Evolutionary conservation across 2,329 filamentous ascomycete genomes (phyloP).

Genomic region (Beauveria medogensis): DNA sequence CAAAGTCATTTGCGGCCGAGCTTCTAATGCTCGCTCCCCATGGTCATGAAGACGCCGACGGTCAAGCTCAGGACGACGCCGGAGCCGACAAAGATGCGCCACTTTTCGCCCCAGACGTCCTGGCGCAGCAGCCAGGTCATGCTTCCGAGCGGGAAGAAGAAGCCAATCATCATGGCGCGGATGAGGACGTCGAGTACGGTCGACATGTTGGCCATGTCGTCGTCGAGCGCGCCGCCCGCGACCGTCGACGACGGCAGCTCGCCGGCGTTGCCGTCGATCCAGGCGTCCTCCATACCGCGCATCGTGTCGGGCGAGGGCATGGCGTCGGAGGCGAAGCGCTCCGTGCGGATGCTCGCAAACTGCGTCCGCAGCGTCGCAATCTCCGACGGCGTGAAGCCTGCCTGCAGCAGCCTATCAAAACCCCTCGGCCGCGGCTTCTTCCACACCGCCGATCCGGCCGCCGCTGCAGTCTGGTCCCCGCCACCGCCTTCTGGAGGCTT

Average conservation of each 20-base stretch:
- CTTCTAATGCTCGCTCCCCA: slow-evolving; percentile 27
- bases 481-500: slow-evolving; percentile 32
- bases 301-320: slow-evolving; percentile 75
- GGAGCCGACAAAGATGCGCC: slow-evolving; percentile 78
- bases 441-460: slow-evolving; percentile 17
- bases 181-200: slow-evolving; percentile 72
- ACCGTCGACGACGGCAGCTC: slow-evolving; percentile 29
- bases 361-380: slow-evolving; percentile 79
- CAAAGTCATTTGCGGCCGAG: not conserved
- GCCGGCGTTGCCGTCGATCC: slow-evolving; percentile 66
- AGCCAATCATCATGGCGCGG: slow-evolving; percentile 82
- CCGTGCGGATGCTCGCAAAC: slow-evolving; percentile 76
- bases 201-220: slow-evolving; percentile 42
- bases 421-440: slow-evolving; percentile 47
- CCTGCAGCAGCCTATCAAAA: slow-evolving; percentile 75
- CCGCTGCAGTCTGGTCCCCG: slow-evolving; percentile 47
- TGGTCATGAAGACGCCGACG: slow-evolving; percentile 58
- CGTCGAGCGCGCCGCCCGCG: slow-evolving; percentile 29
- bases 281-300: slow-evolving; percentile 74
- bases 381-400: slow-evolving; percentile 77
- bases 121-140: slow-evolving; percentile 78
- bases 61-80: slow-evolving; percentile 73
- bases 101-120: slow-evolving; percentile 75
- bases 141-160: slow-evolving; percentile 88
- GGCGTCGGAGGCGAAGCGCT: slow-evolving; percentile 77